Percentiles rank a stretch among this genome's conserved stretches.
phyloP scores from a whole-genome alignment of 1,284 basidiomycete species.

The Peniophora sp. region DNA sequence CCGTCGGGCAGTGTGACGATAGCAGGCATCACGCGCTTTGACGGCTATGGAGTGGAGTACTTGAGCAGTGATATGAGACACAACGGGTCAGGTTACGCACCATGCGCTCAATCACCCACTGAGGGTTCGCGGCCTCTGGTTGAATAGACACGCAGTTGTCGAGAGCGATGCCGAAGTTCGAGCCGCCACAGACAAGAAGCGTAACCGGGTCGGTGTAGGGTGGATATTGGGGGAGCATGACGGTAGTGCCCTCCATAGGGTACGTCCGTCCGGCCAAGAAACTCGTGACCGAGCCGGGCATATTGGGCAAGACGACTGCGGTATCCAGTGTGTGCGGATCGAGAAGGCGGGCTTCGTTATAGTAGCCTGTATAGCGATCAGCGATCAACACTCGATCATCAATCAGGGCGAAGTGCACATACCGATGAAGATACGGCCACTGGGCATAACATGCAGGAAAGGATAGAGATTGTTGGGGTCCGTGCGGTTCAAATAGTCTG shows the following conservation, averaged over 20 bases:
- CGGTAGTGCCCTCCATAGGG: slow-evolving; percentile 64
- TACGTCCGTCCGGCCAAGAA: slow-evolving; percentile 70
- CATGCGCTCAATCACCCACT: slow-evolving; percentile 70
- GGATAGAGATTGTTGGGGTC: slow-evolving; percentile 74
- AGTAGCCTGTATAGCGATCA: slow-evolving; percentile 43
- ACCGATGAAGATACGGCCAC: slow-evolving; percentile 60
- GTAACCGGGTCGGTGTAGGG: slow-evolving; percentile 67
- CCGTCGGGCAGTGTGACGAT: slow-evolving; percentile 68
- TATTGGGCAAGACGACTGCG: slow-evolving; percentile 51
- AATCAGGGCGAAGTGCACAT: slow-evolving; percentile 14
- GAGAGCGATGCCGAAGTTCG: slow-evolving; percentile 43
- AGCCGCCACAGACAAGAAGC: slow-evolving; percentile 73
- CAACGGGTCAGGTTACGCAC: slow-evolving; percentile 25
- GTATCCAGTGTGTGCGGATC: slow-evolving; percentile 59
- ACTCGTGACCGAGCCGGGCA: slow-evolving; percentile 70
- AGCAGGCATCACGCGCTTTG: slow-evolving; percentile 67
- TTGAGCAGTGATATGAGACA: not conserved
- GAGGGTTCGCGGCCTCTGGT: slow-evolving; percentile 49
- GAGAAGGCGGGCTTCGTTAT: slow-evolving; percentile 72
- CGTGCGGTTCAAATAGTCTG: slow-evolving; percentile 45
- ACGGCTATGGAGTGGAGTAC: slow-evolving; percentile 38
- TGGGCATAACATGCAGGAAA: slow-evolving; percentile 64
- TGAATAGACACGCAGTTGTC: slow-evolving; percentile 65
- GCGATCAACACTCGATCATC: not conserved
- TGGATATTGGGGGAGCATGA: slow-evolving; percentile 59